Conservation (phyloP, 768 basidiomycete species). For the Podaxis mareebaensis region DNA sequence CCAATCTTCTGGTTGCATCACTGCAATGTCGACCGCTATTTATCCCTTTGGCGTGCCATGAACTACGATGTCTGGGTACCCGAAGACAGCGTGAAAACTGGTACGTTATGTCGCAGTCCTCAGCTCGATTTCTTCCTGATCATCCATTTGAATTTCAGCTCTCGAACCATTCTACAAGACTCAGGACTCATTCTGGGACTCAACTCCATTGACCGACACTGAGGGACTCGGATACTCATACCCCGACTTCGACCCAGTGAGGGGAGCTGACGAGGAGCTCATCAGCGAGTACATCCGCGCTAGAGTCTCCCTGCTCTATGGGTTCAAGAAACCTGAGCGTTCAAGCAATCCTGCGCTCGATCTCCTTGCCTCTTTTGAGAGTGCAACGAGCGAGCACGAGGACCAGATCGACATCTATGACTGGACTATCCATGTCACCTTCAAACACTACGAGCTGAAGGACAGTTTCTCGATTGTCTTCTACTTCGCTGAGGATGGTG, state of each 20-base stretch:
- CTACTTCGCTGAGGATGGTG: constrained; percentile 40
- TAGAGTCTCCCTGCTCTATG: constrained; percentile 38
- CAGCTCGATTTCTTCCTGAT: not conserved
- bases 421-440: constrained; percentile 43
- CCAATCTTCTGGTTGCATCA: constrained; percentile 59
- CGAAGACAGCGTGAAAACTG: constrained; percentile 26
- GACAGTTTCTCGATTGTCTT: constrained; percentile 40
- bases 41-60: constrained; percentile 51
- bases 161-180: constrained; percentile 50
- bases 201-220: constrained; percentile 30
- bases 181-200: constrained; percentile 40
- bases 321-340: constrained; percentile 5
- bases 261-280: constrained; percentile 26
- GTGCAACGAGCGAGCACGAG: constrained; percentile 5
- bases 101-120: constrained; percentile 29
- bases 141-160: constrained; percentile 24
- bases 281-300: constrained; percentile 33
- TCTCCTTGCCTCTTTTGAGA: not conserved
- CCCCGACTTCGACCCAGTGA: constrained; percentile 48
- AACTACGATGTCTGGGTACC: constrained; percentile 42
- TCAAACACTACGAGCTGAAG: constrained; percentile 43
- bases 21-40: constrained; percentile 51
- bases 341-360: not conserved
- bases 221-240: constrained; percentile 45
- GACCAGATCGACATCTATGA: constrained; percentile 27